phyloP scores from a whole-genome alignment of 768 basidiomycete genomes.

The Mycena indigotica region DNA sequence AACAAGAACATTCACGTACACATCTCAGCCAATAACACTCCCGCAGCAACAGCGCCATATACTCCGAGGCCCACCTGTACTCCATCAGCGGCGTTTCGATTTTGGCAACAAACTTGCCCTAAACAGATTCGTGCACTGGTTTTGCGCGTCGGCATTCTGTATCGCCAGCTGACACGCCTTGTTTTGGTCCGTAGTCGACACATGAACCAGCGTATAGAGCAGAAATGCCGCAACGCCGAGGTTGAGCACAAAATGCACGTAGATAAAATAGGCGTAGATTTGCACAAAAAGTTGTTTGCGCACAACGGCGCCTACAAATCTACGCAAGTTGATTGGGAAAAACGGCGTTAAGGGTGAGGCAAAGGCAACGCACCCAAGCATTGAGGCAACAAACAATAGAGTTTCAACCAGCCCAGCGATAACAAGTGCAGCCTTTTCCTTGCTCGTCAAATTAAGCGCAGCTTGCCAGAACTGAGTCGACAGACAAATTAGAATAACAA shows the following conservation, averaged over 20 bases:
- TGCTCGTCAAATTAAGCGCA: slow-evolving; percentile 36
- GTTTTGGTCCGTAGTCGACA: slow-evolving; percentile 43
- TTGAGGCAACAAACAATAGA: slow-evolving; percentile 53
- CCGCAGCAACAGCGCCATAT: slow-evolving; percentile 45
- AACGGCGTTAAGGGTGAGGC: not conserved
- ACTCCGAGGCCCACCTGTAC: slow-evolving; percentile 43
- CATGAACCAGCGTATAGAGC: slow-evolving; percentile 50
- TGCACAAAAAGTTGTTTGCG: slow-evolving; percentile 63
- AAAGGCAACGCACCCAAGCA: slow-evolving; percentile 49
- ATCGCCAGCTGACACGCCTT: slow-evolving; percentile 50
- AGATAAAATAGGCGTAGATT: slow-evolving; percentile 58
- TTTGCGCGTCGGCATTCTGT: slow-evolving; percentile 40
- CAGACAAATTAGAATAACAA: not conserved
- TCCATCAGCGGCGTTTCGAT: not conserved
- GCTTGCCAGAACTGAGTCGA: slow-evolving; percentile 26
- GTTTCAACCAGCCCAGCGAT: slow-evolving; percentile 56
- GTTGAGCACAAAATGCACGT: slow-evolving; percentile 59
- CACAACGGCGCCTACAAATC: slow-evolving; percentile 64
- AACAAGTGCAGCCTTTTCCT: slow-evolving; percentile 46
- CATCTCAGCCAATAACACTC: slow-evolving; percentile 53
- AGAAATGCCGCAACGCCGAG: slow-evolving; percentile 54
- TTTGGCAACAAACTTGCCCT: slow-evolving; percentile 3
- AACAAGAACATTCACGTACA: slow-evolving; percentile 44
- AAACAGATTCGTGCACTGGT: slow-evolving; percentile 48
- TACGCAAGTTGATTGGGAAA: slow-evolving; percentile 27